Evolutionary conservation across 176 grass and related monocot genomes (phyloP).

Genomic region (Triticum dicoccoides): DNA sequence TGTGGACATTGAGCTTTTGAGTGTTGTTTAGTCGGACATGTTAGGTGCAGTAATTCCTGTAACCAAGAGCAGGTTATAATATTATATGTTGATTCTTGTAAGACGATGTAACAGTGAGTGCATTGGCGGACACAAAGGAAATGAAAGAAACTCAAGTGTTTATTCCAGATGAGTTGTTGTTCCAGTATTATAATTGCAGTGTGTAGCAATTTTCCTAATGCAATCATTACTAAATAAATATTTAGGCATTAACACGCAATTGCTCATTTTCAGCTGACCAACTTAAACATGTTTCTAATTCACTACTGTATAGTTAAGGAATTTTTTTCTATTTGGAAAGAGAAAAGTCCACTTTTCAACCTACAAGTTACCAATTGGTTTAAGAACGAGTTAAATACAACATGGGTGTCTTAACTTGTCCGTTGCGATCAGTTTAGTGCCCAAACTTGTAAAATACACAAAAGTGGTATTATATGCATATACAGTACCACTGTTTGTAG

Average conservation of each 20-base stretch:
- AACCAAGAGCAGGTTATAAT: slow-evolving; percentile 26
- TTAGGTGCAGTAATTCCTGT: slow-evolving; percentile 38
- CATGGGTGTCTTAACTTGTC: too few species aligned
- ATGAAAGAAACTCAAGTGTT: neutral
- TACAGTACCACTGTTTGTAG: too few species aligned
- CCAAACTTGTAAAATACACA: too few species aligned
- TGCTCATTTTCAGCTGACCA: neutral
- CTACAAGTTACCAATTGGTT: too few species aligned
- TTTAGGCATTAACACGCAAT: neutral
- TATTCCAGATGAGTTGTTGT: neutral
- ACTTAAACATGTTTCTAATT: neutral
- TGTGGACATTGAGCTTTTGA: slow-evolving; percentile 19
- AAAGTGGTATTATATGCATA: too few species aligned
- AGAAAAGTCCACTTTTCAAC: too few species aligned
- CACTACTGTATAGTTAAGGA: too few species aligned
- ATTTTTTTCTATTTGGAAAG: too few species aligned
- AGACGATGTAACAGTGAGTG: slow-evolving; percentile 20
- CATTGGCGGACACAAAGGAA: neutral
- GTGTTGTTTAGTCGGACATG: slow-evolving; percentile 20
- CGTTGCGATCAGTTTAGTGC: too few species aligned
- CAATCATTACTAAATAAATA: neutral
- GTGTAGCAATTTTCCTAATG: neutral
- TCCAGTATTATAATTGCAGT: neutral
- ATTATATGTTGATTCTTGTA: slow-evolving; percentile 11
- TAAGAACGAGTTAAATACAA: too few species aligned